A percentile compares a stretch with the other conserved stretches of the same genome.
These are phyloP conservation scores for Gymnopus androsaceus DNA, from an alignment of 1,284 basidiomycete genomes.

Conservation along the genomic window DNA sequence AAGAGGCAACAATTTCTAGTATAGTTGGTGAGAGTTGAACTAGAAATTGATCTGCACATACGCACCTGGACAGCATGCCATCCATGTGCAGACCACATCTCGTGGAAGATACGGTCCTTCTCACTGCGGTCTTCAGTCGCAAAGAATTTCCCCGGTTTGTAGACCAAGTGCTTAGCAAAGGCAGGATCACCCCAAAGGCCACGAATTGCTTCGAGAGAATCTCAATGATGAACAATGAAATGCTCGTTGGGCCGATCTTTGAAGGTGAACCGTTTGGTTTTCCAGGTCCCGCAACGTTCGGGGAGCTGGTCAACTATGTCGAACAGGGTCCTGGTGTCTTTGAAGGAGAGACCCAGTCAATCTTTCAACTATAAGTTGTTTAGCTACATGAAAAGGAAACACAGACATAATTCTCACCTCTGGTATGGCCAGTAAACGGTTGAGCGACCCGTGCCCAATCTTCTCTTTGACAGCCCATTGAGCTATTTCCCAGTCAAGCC, in stretches of 20 bases:
- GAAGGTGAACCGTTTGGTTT: too few relatives aligned
- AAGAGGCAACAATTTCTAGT: slow-evolving; percentile 21
- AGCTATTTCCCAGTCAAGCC: too few relatives aligned
- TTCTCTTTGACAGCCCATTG: too few relatives aligned
- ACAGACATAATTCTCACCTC: too few relatives aligned
- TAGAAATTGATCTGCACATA: background rate
- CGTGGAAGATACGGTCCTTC: slow-evolving; percentile 18
- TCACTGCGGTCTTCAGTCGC: background rate
- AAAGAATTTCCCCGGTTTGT: slow-evolving; percentile 5
- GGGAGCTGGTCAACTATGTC: too few relatives aligned
- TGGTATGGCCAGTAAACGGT: too few relatives aligned
- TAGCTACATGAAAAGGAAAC: too few relatives aligned
- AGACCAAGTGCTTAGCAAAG: slow-evolving; percentile 16
- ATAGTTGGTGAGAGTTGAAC: background rate
- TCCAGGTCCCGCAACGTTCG: too few relatives aligned
- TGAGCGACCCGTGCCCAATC: too few relatives aligned
- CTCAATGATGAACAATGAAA: slow-evolving; percentile 18
- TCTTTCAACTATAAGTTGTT: too few relatives aligned
- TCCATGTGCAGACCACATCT: slow-evolving; percentile 26
- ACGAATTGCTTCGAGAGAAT: slow-evolving; percentile 21
- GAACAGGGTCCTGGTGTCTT: too few relatives aligned
- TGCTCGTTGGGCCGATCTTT: slow-evolving; percentile 8
- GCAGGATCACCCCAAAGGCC: slow-evolving; percentile 20
- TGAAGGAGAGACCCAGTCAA: too few relatives aligned
- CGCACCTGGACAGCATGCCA: slow-evolving; percentile 25